These are phyloP conservation scores for Pezizomycotina sp. DNA, from an alignment of 2,329 filamentous ascomycete species.

Conservation along the genomic window DNA sequence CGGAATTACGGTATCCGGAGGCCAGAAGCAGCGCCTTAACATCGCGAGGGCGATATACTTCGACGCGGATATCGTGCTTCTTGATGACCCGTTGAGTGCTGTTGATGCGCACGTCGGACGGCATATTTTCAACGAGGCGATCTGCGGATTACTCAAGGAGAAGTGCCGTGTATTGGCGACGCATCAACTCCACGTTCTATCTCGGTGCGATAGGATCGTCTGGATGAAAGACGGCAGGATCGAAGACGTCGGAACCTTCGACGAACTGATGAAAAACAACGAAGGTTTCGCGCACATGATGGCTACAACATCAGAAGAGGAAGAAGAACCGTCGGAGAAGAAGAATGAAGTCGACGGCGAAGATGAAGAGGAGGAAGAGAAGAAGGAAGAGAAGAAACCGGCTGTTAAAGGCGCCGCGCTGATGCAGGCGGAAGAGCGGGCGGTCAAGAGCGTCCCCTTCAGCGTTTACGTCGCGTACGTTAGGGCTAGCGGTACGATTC, in stretches of 20 bases:
- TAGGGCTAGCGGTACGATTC: conserved; percentile 53
- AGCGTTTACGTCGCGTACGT: conserved; percentile 65
- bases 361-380: conserved; percentile 29
- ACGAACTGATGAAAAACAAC: conserved; percentile 67
- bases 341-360: conserved; percentile 37
- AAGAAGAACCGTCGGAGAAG: conserved; percentile 50
- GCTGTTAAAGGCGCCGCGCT: conserved; percentile 39
- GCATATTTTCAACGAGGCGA: conserved; percentile 83
- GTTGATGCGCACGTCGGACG: conserved; percentile 55
- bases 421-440: conserved; percentile 60
- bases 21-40: conserved; percentile 87
- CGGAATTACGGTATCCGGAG: conserved; percentile 87
- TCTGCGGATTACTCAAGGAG: conserved; percentile 69
- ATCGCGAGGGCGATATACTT: conserved; percentile 71
- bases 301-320: conserved; percentile 35
- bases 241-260: conserved; percentile 72
- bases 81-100: conserved; percentile 53
- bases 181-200: conserved; percentile 85
- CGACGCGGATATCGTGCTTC: conserved; percentile 48
- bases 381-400: conserved; percentile 34
- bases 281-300: conserved; percentile 67
- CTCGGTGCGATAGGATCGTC: conserved; percentile 76
- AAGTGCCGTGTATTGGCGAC: conserved; percentile 87
- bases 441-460: conserved; percentile 62
- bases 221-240: conserved; percentile 82